Evolutionary conservation across 495 filamentous ascomycete species (phyloP), one percentile per base, ranked within the genome.

Genomic region (Penicillium lividum): DNA sequence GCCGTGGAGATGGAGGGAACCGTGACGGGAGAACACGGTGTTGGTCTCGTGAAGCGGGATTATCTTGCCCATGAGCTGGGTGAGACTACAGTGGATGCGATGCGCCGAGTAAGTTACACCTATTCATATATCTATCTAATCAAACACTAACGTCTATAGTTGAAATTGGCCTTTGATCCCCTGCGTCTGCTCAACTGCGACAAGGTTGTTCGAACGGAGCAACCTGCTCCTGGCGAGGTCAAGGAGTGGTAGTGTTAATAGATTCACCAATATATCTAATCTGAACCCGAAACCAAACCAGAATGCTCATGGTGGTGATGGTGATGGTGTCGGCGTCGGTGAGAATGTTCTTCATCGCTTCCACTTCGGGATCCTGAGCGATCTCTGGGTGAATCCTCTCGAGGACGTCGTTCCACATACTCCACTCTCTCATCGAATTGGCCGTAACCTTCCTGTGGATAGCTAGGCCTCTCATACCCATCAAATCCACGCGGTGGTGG

Each of bases 131-230:
- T 58, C 7, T 46, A 55, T 28, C 43, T 56, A 40, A 56, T 8
- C 11, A 22, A 49, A 50, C 53, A 38, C 51, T 64, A 57, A 69
- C 59, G 51, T 30, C 56, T 40, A 8, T 51, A 86, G 84, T 67
- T 88, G 45, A 89, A 89, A 76, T 70, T 82, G 61, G 84, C 86
- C 6, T 82, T 84, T 59, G 86, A 89, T 65, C 86, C 86, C 7
- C 74, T 84, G 27, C 84, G 86, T 65, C 58, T 88, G 54, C 78
- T 88, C 33, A 89, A 89, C 65, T 86, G 82, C 58, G 85, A 89
- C 70, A 89, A 89, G 65, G 77, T 88, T 50, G 78, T 88, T 27
- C 75, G 84, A 47, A 66, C 76, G 27, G 71, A 82, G 57, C 68
- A 64, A 53, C 71, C 75, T 10, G 62, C 58, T 16, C 65, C 70